Evolutionary conservation across 345 rosid species (phyloP).

Genomic region (Citrus trifoliata): DNA sequence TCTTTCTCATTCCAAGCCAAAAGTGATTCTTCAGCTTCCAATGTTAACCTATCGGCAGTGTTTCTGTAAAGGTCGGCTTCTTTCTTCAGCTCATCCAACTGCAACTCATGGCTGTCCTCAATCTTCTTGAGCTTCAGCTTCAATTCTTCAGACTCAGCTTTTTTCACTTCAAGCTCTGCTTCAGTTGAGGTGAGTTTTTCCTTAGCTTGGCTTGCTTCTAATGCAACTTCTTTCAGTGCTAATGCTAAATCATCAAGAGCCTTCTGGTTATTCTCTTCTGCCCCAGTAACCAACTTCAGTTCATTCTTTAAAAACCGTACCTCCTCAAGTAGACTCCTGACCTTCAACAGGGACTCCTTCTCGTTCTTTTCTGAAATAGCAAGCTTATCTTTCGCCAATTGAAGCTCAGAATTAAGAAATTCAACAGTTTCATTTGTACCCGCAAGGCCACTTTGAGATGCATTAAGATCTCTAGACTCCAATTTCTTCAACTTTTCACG

Average conservation of each 20-base stretch:
- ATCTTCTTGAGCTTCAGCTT: slow-evolving; percentile 26
- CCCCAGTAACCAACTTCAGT: slow-evolving; percentile 46
- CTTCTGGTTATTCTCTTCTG: slow-evolving; percentile 73
- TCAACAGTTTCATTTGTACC: slow-evolving; percentile 24
- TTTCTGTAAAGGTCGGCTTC: slow-evolving; percentile 56
- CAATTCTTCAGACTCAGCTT: slow-evolving; percentile 31
- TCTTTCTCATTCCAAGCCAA: slow-evolving; percentile 84
- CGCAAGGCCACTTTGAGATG: slow-evolving; percentile 16
- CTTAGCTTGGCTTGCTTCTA: slow-evolving; percentile 47
- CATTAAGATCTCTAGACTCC: slow-evolving; percentile 15
- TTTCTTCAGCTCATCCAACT: slow-evolving; percentile 40
- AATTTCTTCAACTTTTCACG: slow-evolving; percentile 26
- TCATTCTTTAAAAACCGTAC: slow-evolving; percentile 37
- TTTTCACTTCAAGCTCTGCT: slow-evolving; percentile 41
- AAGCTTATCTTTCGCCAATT: slow-evolving; percentile 24
- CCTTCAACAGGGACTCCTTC: slow-evolving; percentile 23
- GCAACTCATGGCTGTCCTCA: slow-evolving; percentile 28
- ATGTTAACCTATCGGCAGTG: slow-evolving; percentile 55
- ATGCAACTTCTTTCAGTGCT: slow-evolving; percentile 76
- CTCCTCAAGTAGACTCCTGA: slow-evolving; percentile 32
- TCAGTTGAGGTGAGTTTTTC: slow-evolving; percentile 42
- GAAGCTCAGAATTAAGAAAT: slow-evolving; percentile 37
- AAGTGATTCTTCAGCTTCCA: slow-evolving; percentile 77
- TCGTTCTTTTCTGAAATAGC: slow-evolving; percentile 35
- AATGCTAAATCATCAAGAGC: slow-evolving; percentile 87